Conservation (phyloP, 352 stramenopile genomes). For the Globisporangium yorkense region DNA sequence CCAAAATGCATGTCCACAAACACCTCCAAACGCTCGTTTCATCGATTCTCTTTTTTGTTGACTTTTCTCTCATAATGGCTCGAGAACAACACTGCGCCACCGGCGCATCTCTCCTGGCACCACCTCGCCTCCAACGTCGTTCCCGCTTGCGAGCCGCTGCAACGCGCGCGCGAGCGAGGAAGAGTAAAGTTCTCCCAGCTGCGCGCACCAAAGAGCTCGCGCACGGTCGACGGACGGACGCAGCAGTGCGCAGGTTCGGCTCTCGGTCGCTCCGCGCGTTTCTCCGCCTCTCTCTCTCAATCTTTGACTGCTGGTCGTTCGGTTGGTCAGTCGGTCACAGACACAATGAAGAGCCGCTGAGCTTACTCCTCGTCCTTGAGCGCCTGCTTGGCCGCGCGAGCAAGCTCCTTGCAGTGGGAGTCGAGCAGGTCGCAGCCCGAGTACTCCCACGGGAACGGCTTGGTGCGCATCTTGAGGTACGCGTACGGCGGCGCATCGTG, state of each 20-base stretch:
- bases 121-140: too few relatives aligned
- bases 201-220: neutral
- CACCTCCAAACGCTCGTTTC: neutral
- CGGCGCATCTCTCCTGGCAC: too few relatives aligned
- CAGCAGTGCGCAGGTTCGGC: neutral
- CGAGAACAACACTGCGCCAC: neutral
- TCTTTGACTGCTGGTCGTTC: neutral
- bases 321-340: neutral
- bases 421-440: conserved; percentile 80
- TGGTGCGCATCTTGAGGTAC: conserved; percentile 87
- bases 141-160: neutral
- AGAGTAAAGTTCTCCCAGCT: conserved; percentile 4
- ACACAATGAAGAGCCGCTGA: neutral
- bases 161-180: neutral
- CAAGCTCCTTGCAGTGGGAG: conserved; percentile 60
- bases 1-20: neutral
- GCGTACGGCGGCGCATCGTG: conserved; percentile 57
- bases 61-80: neutral
- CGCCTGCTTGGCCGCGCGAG: conserved; percentile 57
- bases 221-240: too few relatives aligned
- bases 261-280: neutral
- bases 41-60: neutral
- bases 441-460: conserved; percentile 81
- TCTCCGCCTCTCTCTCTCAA: neutral
- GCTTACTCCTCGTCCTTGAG: conserved; percentile 29